Evolutionary conservation across 331 rosid species (phyloP), one percentile per base, ranked within the genome.

Genomic region (Saraca asoca): DNA sequence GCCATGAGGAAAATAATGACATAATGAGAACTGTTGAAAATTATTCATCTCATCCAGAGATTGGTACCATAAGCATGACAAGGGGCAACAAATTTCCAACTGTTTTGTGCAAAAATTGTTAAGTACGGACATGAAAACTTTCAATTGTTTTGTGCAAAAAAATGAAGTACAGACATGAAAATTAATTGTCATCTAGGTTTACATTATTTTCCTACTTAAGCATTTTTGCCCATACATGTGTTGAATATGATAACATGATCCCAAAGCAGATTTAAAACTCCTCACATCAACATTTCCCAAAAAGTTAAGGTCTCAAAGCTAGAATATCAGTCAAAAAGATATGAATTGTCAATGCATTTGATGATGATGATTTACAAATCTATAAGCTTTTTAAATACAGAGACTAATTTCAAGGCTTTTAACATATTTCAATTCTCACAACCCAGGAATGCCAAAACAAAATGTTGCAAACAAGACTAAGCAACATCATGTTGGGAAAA

Each of bases 61-160:
- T 14, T 62, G 38, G 65, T 43, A 48, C 38, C 20, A 18, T 11
- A 69, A 69, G 35, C 62, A 58, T 12, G 44, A 51, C 44, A 64
- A 53, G 48, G 51, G 17, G 4, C 66, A 51, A 35, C 35, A 41
- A 68, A 51, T 49, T 43, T 7, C 19, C 18, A 14, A 34, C 49
- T 37, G 34, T 43, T 35, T 41, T 19, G 59, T 5, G 50, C 9
- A 55, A 35, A 45, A 69, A 51, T 5, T n/a, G 46, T 39, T 2
- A 45, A 34, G 19, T 29, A 71, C 20, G 42, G 39, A 34, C 16
- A 49, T 24, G 31, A 24, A 41, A 68, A 51, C 50, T 43, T 7
- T 33, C 18, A 14, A 34, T 55, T 37, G 34, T 43, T 35, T 33
- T 19, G 59, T 7, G 49, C 8, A 55, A 35, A 45, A 69, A 51